Evolutionary conservation across 169 alveolate genomes (phyloP).

Genomic region (Plasmodium cynomolgi): DNA sequence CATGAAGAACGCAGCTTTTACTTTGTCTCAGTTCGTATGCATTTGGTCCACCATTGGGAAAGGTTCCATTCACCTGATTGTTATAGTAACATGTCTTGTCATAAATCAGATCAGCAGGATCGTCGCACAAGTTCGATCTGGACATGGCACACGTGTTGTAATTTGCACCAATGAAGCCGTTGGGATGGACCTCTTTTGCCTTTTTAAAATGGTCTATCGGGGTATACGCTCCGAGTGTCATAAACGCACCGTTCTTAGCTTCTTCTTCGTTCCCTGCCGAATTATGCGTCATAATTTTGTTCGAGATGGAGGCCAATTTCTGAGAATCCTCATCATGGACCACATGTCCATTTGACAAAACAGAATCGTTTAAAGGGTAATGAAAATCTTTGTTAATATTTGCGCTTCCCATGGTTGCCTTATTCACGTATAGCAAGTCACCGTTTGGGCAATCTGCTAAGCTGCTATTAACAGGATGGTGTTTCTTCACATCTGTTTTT

Average conservation of each 20-base stretch:
- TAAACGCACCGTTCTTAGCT: background rate
- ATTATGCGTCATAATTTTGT: background rate
- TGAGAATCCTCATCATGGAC: background rate
- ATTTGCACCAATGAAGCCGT: background rate
- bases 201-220: background rate
- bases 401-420: background rate
- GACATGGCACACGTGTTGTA: background rate
- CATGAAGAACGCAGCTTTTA: background rate
- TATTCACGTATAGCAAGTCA: background rate
- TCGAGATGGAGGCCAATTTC: background rate
- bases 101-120: background rate
- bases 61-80: background rate
- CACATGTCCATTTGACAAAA: background rate
- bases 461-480: background rate
- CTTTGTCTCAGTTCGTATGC: background rate
- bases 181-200: background rate
- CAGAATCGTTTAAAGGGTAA: background rate
- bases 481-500: background rate
- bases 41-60: background rate
- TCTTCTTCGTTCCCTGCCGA: background rate
- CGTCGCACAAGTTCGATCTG: background rate
- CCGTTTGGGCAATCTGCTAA: background rate
- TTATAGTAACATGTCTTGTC: background rate
- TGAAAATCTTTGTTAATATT: background rate
- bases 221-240: background rate